Evolutionary conservation across 1,139 yeast species (phyloP), one percentile per base, ranked within the genome.

Genomic region (Zygoascus hellenicus): DNA sequence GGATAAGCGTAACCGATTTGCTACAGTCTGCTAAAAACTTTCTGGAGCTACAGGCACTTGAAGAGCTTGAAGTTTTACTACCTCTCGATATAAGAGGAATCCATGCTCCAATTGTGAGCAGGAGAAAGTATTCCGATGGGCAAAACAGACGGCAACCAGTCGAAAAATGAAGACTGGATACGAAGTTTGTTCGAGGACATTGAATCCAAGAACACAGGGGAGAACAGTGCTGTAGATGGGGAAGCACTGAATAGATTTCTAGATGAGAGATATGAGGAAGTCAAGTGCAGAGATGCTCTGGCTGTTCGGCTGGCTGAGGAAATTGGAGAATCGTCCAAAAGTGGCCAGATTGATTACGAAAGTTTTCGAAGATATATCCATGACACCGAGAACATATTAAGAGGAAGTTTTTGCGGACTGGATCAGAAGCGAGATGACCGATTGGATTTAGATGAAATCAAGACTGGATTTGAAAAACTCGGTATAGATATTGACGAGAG

Each of bases 371-470:
- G 67, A 34, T 85, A 83, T 61, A 75, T 83, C 32, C 63, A 70
- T 3, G 70, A 72, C 16, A 84, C 92, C 1, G 94, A 85, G 57
- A 71, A 70, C 33, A 92, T 86, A 61, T 81, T 89, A 48, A 73
- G 76, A 47, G 70, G 67, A 42, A 92, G 96, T 0, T 89, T 89
- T 62, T 70, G 72, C 47, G 75, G 72, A 50, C 75, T 89, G 38
- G 97, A 89, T 64, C 70, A 70, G 47, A 90, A 88, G 60, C 70
- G 80, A 46, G 95, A 87, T 61, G 96, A 97, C 1, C 75, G 67
- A 51, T 73, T 89, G 35, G 78, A 78, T 43, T 73, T 78, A 43
- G 70, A 73, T 1, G 97, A 90, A 59, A 78, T 89, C 45, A 75
- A 76, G 39, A 70, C 67, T 26, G 92, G 90, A 54, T 69, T 89